Conservation (phyloP, 2,329 filamentous ascomycete genomes). For the Fusarium pseudonygamai region DNA sequence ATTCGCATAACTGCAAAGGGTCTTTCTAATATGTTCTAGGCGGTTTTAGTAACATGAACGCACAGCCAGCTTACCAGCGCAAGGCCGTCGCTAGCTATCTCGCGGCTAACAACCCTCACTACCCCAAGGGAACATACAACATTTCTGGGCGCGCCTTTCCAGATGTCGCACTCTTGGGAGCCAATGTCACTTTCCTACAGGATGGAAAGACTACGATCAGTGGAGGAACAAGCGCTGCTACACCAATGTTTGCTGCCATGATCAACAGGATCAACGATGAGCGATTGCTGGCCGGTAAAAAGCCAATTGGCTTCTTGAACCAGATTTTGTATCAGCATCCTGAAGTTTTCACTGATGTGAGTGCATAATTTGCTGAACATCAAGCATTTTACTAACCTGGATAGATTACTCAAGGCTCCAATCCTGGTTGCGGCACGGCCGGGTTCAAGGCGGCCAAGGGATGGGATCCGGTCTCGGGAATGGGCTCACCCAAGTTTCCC, state of each 20-base stretch:
- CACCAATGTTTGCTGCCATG: background rate
- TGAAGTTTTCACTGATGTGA: background rate
- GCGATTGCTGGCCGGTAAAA: background rate
- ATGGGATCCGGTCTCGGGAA: constrained; percentile 6
- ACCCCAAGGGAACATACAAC: constrained; percentile 6
- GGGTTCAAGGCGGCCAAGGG: constrained; percentile 5
- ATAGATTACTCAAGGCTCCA: background rate
- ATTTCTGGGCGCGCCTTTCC: background rate
- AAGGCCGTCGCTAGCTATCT: background rate
- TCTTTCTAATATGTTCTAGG: background rate
- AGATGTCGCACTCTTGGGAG: background rate
- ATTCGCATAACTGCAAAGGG: fast-evolving
- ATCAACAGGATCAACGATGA: constrained; percentile 1
- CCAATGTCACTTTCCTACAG: background rate
- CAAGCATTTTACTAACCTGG: background rate
- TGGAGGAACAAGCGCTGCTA: background rate
- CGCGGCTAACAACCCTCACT: background rate
- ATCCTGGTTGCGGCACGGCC: background rate
- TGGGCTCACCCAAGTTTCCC: background rate
- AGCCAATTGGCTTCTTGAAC: background rate
- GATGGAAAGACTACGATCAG: background rate
- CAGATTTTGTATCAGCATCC: background rate
- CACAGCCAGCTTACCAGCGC: background rate
- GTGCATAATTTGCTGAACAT: fast-evolving
- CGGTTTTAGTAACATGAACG: background rate